These are phyloP conservation scores for Kingdonia uniflora DNA, from an alignment of 164 flowering plant genomes.

Conservation along the genomic window DNA sequence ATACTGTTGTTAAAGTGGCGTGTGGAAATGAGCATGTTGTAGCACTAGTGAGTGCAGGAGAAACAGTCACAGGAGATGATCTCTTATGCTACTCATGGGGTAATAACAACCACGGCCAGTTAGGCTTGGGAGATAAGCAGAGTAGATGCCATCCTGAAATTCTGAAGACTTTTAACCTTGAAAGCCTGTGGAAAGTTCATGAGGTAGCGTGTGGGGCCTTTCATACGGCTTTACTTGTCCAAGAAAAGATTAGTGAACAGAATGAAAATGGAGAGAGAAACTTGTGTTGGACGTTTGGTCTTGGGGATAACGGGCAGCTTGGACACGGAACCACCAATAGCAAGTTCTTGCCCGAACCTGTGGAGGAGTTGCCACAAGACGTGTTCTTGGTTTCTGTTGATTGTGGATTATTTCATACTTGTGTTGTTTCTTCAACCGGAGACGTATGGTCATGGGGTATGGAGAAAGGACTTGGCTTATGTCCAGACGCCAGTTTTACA, in stretches of 20 bases:
- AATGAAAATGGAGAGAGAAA: conserved; percentile 27
- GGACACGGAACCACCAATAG: conserved; percentile 76
- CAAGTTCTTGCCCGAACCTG: conserved; percentile 38
- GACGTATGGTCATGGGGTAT: conserved; percentile 97
- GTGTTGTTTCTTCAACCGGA: conserved; percentile 64
- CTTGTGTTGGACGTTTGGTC: conserved; percentile 90
- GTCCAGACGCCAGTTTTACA: conserved; percentile 64
- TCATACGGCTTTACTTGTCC: conserved; percentile 69
- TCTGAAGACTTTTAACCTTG: conserved; percentile 35
- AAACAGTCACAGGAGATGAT: conserved; percentile 43
- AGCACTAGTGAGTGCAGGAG: conserved; percentile 66
- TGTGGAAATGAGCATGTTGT: conserved; percentile 91
- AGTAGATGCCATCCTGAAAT: conserved; percentile 44
- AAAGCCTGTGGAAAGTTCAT: conserved; percentile 43
- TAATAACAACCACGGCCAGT: conserved; percentile 64
- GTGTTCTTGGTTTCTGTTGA: conserved; percentile 50
- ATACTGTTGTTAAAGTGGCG: conserved; percentile 78
- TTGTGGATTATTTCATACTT: conserved; percentile 88
- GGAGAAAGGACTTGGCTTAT: conserved; percentile 88
- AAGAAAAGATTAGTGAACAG: conserved; percentile 26
- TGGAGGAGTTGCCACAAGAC: conserved; percentile 41
- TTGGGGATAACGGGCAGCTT: conserved; percentile 85
- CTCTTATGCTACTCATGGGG: conserved; percentile 84
- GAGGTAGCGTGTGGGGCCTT: conserved; percentile 80
- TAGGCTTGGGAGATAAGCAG: conserved; percentile 70